Conservation (phyloP, 2,329 filamentous ascomycete genomes). For the Endocalyx cinctus region DNA sequence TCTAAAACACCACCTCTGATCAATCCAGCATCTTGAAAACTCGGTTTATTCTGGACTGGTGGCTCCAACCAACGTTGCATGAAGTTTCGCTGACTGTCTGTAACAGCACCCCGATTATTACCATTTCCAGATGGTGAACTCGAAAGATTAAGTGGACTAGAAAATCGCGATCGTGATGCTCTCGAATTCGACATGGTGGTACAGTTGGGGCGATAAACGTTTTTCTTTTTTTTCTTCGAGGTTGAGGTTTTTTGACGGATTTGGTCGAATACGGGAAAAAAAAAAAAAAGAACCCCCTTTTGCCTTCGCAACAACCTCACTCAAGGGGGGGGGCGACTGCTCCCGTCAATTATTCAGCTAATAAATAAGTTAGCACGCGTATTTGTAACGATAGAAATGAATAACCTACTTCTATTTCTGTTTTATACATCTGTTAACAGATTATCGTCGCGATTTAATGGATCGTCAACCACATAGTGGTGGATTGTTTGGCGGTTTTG, state of each 20-base stretch:
- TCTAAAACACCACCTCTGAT: slow-evolving; percentile 71
- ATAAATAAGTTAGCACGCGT: not conserved
- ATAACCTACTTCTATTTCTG: slow-evolving; percentile 11
- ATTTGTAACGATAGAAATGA: not conserved
- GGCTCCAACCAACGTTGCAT: slow-evolving; percentile 58
- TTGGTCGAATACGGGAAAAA: no score
- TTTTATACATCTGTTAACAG: no score
- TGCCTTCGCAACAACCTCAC: slow-evolving; percentile 7
- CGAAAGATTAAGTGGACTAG: slow-evolving; percentile 43
- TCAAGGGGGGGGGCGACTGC: not conserved
- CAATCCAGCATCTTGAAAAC: slow-evolving; percentile 74
- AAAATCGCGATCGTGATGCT: slow-evolving; percentile 47
- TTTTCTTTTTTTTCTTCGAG: slow-evolving; percentile 3
- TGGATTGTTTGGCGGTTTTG: no score
- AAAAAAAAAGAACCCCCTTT: slow-evolving; percentile 26
- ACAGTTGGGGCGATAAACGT: no score
- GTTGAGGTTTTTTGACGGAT: slow-evolving; percentile 14
- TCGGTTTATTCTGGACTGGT: slow-evolving; percentile 57
- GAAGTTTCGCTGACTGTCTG: slow-evolving; percentile 41
- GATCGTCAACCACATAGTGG: no score
- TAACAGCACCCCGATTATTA: slow-evolving; percentile 25
- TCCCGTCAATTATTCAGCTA: not conserved
- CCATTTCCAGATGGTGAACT: slow-evolving; percentile 28
- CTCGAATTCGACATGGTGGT: slow-evolving; percentile 23
- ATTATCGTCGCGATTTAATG: no score